Evolutionary conservation across 495 filamentous ascomycete genomes (phyloP).

Genomic region (Halenospora varia): DNA sequence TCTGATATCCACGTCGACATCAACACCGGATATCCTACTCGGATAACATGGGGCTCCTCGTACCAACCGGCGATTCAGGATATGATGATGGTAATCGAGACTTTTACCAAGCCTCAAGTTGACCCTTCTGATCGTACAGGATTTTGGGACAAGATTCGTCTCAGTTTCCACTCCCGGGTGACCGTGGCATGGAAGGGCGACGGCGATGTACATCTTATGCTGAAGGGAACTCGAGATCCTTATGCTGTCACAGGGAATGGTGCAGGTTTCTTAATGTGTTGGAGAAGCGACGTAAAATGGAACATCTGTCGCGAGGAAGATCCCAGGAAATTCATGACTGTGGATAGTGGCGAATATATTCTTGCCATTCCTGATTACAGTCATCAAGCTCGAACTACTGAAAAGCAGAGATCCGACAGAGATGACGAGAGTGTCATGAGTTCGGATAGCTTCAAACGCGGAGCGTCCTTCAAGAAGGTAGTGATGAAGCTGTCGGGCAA

Average conservation of each 20-base stretch:
- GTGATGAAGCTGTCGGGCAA: slow-evolving; percentile 97
- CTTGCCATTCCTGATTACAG: slow-evolving; percentile 92
- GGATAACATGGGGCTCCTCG: slow-evolving; percentile 93
- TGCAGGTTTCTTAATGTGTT: slow-evolving; percentile 95
- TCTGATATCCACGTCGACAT: slow-evolving; percentile 89
- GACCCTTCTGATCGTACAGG: slow-evolving; percentile 91
- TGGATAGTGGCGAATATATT: slow-evolving; percentile 91
- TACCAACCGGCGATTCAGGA: slow-evolving; percentile 99
- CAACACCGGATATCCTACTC: slow-evolving; percentile 84
- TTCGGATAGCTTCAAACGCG: slow-evolving; percentile 62
- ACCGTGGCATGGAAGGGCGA: slow-evolving; percentile 88
- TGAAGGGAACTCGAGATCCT: slow-evolving; percentile 92
- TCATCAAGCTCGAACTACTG: slow-evolving; percentile 70
- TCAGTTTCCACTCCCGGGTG: slow-evolving; percentile 92
- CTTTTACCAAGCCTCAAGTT: slow-evolving; percentile 90
- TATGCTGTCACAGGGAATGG: slow-evolving; percentile 91
- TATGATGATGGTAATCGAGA: slow-evolving; percentile 99
- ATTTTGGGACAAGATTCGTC: slow-evolving; percentile 98
- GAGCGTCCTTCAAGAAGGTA: slow-evolving; percentile 89
- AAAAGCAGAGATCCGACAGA: slow-evolving; percentile 47
- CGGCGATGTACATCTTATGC: slow-evolving; percentile 89
- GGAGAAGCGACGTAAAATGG: slow-evolving; percentile 88
- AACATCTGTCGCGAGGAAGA: slow-evolving; percentile 76
- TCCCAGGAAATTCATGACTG: slow-evolving; percentile 88
- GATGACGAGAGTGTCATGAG: slow-evolving; percentile 62